Conservation (phyloP, 495 filamentous ascomycete genomes). For the Schizothecium vesticola region DNA sequence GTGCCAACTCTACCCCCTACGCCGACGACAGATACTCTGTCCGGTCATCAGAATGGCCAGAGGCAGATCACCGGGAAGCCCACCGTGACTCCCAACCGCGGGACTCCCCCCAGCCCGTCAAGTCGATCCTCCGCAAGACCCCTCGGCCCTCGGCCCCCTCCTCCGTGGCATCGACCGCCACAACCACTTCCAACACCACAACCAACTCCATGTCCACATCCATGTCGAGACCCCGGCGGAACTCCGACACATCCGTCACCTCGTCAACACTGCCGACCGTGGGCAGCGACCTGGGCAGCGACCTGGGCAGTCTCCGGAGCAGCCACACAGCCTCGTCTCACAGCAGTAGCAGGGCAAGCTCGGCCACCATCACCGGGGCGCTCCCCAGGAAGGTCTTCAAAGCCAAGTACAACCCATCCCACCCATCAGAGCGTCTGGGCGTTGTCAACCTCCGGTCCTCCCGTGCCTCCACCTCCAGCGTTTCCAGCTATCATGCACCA, state of each 20-base stretch:
- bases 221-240: conserved; percentile 19
- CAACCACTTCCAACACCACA: conserved; percentile 6
- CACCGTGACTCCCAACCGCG: background rate
- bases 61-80: conserved; percentile 11
- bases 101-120: conserved; percentile 15
- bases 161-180: background rate
- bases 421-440: conserved; percentile 23
- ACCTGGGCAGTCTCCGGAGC: background rate
- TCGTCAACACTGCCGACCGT: conserved; percentile 30
- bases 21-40: conserved; percentile 17
- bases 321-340: background rate
- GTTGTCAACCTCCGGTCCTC: conserved; percentile 27
- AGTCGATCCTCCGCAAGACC: conserved; percentile 25
- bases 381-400: conserved; percentile 32
- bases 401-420: conserved; percentile 20
- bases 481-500: conserved; percentile 20
- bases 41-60: conserved; percentile 21
- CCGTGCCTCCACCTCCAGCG: conserved; percentile 16
- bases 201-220: background rate
- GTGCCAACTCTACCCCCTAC: conserved; percentile 15
- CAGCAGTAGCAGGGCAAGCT: conserved; percentile 5
- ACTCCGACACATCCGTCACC: conserved; percentile 31
- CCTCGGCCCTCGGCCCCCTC: conserved; percentile 13
- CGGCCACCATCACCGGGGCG: conserved; percentile 5
- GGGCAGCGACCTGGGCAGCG: conserved; percentile 4